A percentile compares a stretch with the other conserved stretches of the same genome.
Conservation (phyloP, 164 flowering plant species). For the Vitis cinerea region DNA sequence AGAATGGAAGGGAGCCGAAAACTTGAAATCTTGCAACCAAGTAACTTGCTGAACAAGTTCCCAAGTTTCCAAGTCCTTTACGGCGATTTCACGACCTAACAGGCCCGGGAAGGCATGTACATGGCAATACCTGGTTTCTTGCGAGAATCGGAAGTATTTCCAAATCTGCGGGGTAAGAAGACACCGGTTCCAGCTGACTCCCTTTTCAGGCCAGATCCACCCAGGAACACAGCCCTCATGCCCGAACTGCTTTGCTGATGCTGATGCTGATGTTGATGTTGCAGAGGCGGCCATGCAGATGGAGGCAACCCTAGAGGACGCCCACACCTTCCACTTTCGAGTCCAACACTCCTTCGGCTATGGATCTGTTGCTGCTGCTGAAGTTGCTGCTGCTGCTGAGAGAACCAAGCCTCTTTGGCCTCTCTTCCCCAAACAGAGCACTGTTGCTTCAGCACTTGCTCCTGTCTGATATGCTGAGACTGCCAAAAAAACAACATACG, state of each 20-base stretch:
- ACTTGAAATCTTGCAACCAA: too few relatives aligned
- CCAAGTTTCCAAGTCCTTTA: too few relatives aligned
- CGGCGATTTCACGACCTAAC: too few relatives aligned
- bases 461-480: conserved; percentile 11
- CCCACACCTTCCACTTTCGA: conserved; percentile 10
- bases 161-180: conserved; percentile 46
- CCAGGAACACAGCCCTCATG: conserved; percentile 23
- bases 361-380: conserved; percentile 25
- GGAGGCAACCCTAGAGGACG: conserved; percentile 19
- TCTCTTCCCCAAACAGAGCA: conserved; percentile 15
- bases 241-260: conserved; percentile 4
- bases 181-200: conserved; percentile 49
- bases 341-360: conserved; percentile 12
- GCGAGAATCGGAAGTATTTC: conserved; percentile 22
- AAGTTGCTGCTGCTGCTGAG: too few relatives aligned
- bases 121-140: conserved; percentile 34
- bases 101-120: too few relatives aligned
- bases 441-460: conserved; percentile 11
- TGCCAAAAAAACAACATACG: conserved; percentile 1
- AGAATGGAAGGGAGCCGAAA: neutral
- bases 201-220: conserved; percentile 22
- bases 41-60: neutral
- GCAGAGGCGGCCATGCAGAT: conserved; percentile 35
- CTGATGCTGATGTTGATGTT: conserved; percentile 1
- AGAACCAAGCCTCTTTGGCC: conserved; percentile 3